Conservation (phyloP, 2,329 filamentous ascomycete genomes). For the Penicillium decumbens region DNA sequence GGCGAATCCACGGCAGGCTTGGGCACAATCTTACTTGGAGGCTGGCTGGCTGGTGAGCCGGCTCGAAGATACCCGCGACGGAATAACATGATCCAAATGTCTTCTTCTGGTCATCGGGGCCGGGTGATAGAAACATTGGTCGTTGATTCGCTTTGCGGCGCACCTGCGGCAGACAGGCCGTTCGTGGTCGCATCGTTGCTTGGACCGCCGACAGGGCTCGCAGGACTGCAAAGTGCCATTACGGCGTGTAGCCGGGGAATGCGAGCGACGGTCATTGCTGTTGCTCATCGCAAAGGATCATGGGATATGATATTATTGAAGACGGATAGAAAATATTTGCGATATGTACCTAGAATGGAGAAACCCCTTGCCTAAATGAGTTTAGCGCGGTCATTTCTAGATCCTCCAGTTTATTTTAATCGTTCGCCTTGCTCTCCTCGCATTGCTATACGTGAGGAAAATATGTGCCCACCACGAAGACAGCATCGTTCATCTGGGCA, state of each 20-base stretch:
- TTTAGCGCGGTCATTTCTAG: not conserved
- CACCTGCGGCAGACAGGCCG: conserved; percentile 34
- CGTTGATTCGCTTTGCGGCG: conserved; percentile 26
- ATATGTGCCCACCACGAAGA: too few species aligned
- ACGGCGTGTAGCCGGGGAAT: conserved; percentile 29
- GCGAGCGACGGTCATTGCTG: conserved; percentile 17
- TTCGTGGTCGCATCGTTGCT: conserved; percentile 36
- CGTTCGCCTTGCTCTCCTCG: too few species aligned
- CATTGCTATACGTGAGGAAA: too few species aligned
- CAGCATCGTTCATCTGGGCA: too few species aligned
- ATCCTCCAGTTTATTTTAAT: too few species aligned
- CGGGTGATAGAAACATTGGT: conserved; percentile 37
- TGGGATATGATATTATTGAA: not conserved
- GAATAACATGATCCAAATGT: conserved; percentile 9
- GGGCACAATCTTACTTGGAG: conserved; percentile 21
- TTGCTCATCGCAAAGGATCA: conserved; percentile 13
- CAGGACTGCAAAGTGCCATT: conserved; percentile 38
- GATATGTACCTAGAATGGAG: not conserved
- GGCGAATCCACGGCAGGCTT: not conserved
- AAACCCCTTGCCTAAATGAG: not conserved
- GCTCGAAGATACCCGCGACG: conserved; percentile 8
- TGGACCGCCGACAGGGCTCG: conserved; percentile 38
- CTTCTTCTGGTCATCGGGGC: conserved; percentile 37
- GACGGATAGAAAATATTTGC: not conserved
- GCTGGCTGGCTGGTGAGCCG: conserved; percentile 19